Evolutionary conservation across 371 early-diverging fungal species (phyloP).

Genomic region (Mortierella sp.): DNA sequence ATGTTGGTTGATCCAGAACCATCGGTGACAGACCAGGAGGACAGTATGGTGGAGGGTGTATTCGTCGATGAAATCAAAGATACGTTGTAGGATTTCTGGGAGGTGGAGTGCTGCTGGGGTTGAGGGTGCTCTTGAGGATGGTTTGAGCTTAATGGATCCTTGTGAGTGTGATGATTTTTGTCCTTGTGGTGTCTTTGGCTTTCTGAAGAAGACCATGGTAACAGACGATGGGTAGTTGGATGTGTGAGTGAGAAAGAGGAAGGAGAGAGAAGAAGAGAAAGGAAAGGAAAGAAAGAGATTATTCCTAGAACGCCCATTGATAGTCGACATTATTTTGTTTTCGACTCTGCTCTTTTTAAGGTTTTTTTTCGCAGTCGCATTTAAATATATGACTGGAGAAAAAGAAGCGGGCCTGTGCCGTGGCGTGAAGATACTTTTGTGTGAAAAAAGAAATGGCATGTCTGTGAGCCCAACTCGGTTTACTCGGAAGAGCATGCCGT

Average conservation of each 20-base stretch:
- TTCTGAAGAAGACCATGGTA: background rate
- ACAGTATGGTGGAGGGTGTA: conserved; percentile 8
- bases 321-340: too few species aligned
- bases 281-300: background rate
- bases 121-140: background rate
- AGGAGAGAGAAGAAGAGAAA: background rate
- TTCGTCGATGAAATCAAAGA: background rate
- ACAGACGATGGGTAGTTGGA: background rate
- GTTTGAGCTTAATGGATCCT: background rate
- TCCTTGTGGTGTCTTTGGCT: background rate
- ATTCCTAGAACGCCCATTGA: too few species aligned
- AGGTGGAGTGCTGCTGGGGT: background rate
- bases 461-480: too few species aligned
- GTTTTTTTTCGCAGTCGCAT: too few species aligned
- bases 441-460: too few species aligned
- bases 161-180: background rate
- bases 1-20: background rate
- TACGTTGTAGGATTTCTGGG: background rate
- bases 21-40: conserved; percentile 5
- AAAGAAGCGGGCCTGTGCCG: too few species aligned
- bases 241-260: background rate
- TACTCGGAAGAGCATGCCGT: too few species aligned
- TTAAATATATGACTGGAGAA: too few species aligned
- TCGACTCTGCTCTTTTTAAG: too few species aligned
- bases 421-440: too few species aligned